Percentiles rank a stretch among this genome's conserved stretches.
Conservation (phyloP, 768 basidiomycete genomes). For the Cystobasidium tubakii region DNA sequence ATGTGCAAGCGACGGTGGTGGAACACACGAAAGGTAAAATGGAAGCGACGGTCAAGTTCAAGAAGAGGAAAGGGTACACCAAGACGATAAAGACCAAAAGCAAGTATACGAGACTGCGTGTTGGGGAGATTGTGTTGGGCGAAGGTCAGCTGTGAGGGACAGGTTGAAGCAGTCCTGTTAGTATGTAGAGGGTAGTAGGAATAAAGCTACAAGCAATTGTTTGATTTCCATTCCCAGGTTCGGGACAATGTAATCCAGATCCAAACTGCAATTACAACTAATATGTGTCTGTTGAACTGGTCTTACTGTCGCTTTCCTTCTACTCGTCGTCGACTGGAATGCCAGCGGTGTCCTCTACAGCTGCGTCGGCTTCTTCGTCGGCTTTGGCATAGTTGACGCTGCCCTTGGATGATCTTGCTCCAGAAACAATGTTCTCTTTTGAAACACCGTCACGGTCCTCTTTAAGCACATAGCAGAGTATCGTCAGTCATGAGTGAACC, state of each 20-base stretch:
- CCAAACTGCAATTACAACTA: too few species aligned
- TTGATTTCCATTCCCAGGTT: background rate
- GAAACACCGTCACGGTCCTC: background rate
- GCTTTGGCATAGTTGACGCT: constrained; percentile 30
- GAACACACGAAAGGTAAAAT: constrained; percentile 94
- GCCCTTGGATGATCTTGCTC: constrained; percentile 7
- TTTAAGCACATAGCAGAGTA: too few species aligned
- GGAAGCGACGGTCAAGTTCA: constrained; percentile 91
- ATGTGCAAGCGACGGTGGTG: constrained; percentile 80
- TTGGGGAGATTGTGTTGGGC: constrained; percentile 67
- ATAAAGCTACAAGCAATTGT: constrained; percentile 1
- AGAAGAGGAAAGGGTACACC: constrained; percentile 95
- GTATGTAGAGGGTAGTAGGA: background rate
- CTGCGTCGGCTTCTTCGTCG: constrained; percentile 19
- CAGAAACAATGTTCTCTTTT: constrained; percentile 16
- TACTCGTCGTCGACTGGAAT: constrained; percentile 12
- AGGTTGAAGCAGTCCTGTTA: background rate
- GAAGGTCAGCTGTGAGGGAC: background rate
- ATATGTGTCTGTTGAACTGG: too few species aligned
- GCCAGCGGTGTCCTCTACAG: constrained; percentile 23
- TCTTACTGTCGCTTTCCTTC: background rate
- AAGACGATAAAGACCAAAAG: constrained; percentile 90
- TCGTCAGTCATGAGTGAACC: too few species aligned
- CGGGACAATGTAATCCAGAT: too few species aligned
- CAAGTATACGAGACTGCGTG: constrained; percentile 86